Percentiles rank a stretch among this genome's conserved stretches.
These are phyloP conservation scores for Raffaelea deltoideospora DNA, from an alignment of 2,329 filamentous ascomycete genomes.

Conservation along the genomic window DNA sequence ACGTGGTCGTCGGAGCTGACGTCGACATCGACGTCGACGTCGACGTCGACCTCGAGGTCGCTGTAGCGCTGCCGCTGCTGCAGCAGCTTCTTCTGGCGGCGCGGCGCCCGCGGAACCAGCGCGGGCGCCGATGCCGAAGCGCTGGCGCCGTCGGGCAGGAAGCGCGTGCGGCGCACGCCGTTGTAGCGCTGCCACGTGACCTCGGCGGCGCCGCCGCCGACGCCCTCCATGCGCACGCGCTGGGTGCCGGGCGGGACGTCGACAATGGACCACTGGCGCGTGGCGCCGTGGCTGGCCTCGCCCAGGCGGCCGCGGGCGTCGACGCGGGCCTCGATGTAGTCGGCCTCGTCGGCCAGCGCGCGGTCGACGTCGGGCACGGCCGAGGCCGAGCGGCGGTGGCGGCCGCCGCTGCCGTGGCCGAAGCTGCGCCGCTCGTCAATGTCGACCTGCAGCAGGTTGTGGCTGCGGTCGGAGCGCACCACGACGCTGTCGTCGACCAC, in stretches of 20 bases:
- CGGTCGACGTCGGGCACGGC: constrained; percentile 32
- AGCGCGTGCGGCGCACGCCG: constrained; percentile 59
- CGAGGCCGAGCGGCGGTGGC: constrained; percentile 5
- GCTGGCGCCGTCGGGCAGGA: no score
- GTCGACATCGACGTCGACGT: constrained; percentile 14
- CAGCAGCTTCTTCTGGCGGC: no score
- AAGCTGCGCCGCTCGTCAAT: constrained; percentile 22
- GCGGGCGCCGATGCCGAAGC: no score
- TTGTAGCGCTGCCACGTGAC: constrained; percentile 69
- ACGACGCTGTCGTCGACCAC: constrained; percentile 54
- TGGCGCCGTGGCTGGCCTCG: constrained; percentile 60
- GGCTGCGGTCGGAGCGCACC: constrained; percentile 40
- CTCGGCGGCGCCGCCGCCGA: constrained; percentile 59
- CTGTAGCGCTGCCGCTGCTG: constrained; percentile 51
- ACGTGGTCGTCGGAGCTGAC: constrained; percentile 15
- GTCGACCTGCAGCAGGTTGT: constrained; percentile 29
- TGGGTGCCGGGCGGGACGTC: constrained; percentile 76
- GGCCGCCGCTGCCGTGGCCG: not conserved
- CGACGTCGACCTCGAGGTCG: constrained; percentile 12
- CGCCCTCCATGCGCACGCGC: constrained; percentile 67
- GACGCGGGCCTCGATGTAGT: constrained; percentile 42
- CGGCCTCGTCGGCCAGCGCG: constrained; percentile 47
- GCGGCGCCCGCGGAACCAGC: no score
- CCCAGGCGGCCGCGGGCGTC: constrained; percentile 50
- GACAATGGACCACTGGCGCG: constrained; percentile 65